A percentile compares a stretch with the other conserved stretches of the same genome.
Conservation (phyloP, 23 red algal species). For the Cyanidioschyzon merolae region DNA sequence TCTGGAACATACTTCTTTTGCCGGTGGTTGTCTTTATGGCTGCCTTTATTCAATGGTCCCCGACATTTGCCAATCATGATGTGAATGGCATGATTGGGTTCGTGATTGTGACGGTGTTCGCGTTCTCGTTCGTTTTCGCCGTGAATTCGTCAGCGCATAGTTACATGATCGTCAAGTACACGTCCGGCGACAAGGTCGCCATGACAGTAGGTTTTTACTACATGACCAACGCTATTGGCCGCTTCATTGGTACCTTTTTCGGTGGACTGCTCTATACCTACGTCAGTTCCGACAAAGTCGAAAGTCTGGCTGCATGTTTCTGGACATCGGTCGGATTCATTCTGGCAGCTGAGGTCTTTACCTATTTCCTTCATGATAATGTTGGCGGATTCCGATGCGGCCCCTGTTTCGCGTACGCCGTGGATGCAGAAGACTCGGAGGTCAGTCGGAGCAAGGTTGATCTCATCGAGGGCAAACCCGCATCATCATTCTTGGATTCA, state of each 20-base stretch:
- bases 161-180: conserved; percentile 21
- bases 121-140: conserved; percentile 7
- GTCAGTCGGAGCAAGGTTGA: neutral
- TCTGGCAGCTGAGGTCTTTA: neutral
- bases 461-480: neutral
- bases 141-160: conserved; percentile 11
- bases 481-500: too few species aligned
- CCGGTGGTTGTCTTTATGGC: neutral
- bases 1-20: neutral
- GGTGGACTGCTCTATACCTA: conserved; percentile 4
- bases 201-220: conserved; percentile 17
- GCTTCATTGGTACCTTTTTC: conserved; percentile 8
- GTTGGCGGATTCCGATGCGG: conserved; percentile 7
- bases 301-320: conserved; percentile 6
- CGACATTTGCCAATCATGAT: neutral
- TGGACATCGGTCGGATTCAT: conserved; percentile 11
- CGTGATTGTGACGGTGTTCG: conserved; percentile 7
- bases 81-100: neutral
- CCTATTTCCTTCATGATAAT: conserved; percentile 10
- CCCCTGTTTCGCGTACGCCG: conserved; percentile 3
- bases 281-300: neutral
- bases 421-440: neutral
- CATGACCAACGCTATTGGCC: conserved; percentile 16
- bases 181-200: conserved; percentile 12
- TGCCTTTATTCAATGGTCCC: neutral